Evolutionary conservation across 2,329 filamentous ascomycete genomes (phyloP), one percentile per base, ranked within the genome.

Genomic region (Niveomyces coronatus): DNA sequence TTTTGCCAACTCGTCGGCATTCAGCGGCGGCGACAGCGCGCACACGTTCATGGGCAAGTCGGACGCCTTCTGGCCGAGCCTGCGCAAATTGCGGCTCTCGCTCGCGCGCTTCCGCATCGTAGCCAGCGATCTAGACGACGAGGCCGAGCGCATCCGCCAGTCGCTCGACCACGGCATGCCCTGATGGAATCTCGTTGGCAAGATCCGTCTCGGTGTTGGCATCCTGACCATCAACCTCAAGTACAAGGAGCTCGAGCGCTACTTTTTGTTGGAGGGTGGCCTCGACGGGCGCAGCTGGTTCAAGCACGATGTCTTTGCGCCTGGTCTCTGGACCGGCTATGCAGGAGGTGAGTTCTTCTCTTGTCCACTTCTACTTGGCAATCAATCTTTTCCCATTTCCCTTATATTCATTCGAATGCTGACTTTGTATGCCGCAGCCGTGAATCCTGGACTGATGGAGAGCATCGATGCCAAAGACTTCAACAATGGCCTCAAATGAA

Each of bases 241-340:
- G 55, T 94, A 94, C 67, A 94, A 94, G 69, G 66, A 68, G 8
- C 63, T 96, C 1, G 89, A 96, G 58, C 70, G 87, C 13, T 68
- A 79, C 35, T 94, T 95, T 58, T 51, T 95, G 45, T 82, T 85
- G 50, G 62, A 75, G 4, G 67, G 71, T 3, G 89, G 89, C 1
- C 62, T 96, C 15, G 88, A 94, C 55, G 76, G 77, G 1, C 68
- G 89, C 43, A 65, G 67, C 17, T 95, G 87, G 87, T 96, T 89
- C 65, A 95, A 95, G 64, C 89, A 95, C 52, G 82, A 94, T 3
- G 82, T 95, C 1, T 95, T 93, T 60, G 88, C 88, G 1, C 88
- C 88, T 0, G 88, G 88, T 0, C 57, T 89, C 33, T 94, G 87
- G 86, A 94, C 86, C 0, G 88, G 88, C 0, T 95, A 95, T 58